Conservation (phyloP, 371 early-diverging fungal genomes). For the Mortierella sp. region DNA sequence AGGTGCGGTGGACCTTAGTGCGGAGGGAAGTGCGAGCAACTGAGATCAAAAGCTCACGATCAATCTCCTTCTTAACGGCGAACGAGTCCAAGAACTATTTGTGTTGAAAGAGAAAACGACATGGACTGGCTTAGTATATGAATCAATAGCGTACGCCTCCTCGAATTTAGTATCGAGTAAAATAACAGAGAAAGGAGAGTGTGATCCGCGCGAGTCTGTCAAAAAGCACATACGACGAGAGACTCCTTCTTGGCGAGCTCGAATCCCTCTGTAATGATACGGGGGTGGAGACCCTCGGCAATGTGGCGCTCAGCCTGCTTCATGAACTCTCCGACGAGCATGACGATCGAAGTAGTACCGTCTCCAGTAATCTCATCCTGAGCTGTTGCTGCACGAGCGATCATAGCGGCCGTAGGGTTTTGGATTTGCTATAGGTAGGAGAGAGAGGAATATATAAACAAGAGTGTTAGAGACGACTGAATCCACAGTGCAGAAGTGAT, state of each 20-base stretch:
- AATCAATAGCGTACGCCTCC: not conserved
- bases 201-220: not conserved
- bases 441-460: not conserved
- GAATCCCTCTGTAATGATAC: slow-evolving; percentile 97
- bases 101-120: not conserved
- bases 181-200: not conserved
- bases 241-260: slow-evolving; percentile 97
- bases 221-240: slow-evolving; percentile 70
- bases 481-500: not conserved
- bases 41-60: slow-evolving; percentile 92
- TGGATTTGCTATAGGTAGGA: slow-evolving; percentile 91
- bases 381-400: slow-evolving; percentile 98
- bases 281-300: slow-evolving; percentile 98
- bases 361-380: slow-evolving; percentile 99
- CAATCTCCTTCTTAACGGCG: slow-evolving; percentile 81
- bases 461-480: not conserved
- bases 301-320: slow-evolving; percentile 97
- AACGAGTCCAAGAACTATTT: slow-evolving; percentile 90
- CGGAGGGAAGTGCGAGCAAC: slow-evolving; percentile 97
- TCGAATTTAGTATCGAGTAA: not conserved
- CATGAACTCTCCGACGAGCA: slow-evolving; percentile 97
- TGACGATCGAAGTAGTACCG: slow-evolving; percentile 98
- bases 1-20: slow-evolving; percentile 94
- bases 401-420: slow-evolving; percentile 99
- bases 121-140: not conserved